Evolutionary conservation across 345 rosid genomes (phyloP), one percentile per base, ranked within the genome.

Genomic region (Gossypioides kirkii): DNA sequence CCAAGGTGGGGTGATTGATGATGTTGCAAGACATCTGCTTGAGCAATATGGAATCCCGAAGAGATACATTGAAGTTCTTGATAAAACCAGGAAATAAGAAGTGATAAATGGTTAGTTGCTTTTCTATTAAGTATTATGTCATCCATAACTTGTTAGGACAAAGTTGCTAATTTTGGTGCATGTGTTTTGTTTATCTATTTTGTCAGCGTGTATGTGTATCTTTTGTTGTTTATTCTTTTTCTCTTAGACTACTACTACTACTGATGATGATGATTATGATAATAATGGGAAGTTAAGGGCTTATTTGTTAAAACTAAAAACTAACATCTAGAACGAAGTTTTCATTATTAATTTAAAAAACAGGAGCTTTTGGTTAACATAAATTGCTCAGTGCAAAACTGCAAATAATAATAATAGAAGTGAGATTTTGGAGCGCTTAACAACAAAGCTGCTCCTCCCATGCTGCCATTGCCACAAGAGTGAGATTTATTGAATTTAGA

Each of bases 1-100:
- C 81, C 98, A 94, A 82, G 98, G 98, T 70, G 97, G 95, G 28
- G 97, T 92, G 73, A 90, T 94, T 59, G 94, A 90, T 18, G 89
- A 92, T 79, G 77, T 94, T 58, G 98, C 92, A 10, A 87, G 85
- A 45, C 91, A 92, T 86, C 82, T 92, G 76, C 79, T 90, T 25
- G 98, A 92, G 75, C 98, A 89, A 49, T 89, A 84, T 52, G 97
- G 93, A 69, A 85, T 92, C 67, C 96, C 97, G 2, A 92, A 92
- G 86, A 87, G 86, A 84, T 90, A 74, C 73, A 92, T 94, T 42
- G 95, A 94, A 82, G 89, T 94, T 85, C 94, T 90, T 75, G 98
- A 94, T 74, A 94, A 94, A 81, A 94, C 98, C 76, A 94, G 77
- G 87, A 90, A 72, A 80, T 92, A 80, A 91, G 53, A 46, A 59